Evolutionary conservation across 495 filamentous ascomycete genomes (phyloP).

Genomic region (Sabuloglossum arenarium): DNA sequence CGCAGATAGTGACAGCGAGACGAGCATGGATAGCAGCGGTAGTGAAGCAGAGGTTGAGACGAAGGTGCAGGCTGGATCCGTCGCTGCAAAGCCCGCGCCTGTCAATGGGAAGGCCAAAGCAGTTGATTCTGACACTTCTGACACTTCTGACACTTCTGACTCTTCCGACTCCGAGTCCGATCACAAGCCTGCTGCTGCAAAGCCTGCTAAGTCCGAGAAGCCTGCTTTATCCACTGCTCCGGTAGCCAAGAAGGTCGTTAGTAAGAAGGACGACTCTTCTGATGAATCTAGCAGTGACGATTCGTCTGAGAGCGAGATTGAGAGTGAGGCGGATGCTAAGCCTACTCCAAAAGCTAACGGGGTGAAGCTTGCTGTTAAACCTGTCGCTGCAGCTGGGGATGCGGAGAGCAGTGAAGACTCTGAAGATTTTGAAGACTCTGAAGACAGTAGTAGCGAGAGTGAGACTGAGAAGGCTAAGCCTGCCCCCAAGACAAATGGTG

Average conservation of each 20-base stretch:
- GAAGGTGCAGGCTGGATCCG: conserved; percentile 7
- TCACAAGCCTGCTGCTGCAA: conserved; percentile 7
- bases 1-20: conserved; percentile 6
- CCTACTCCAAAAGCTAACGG: background rate
- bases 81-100: background rate
- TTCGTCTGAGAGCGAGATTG: conserved; percentile 23
- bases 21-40: conserved; percentile 2
- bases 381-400: conserved; percentile 17
- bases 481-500: conserved; percentile 7
- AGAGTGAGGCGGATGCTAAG: conserved; percentile 20
- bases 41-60: conserved; percentile 8
- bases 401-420: conserved; percentile 7
- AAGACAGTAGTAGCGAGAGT: conserved; percentile 20
- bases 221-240: conserved; percentile 1
- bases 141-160: background rate
- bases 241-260: conserved; percentile 7
- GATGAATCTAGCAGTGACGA: conserved; percentile 12
- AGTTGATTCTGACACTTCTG: background rate
- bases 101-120: background rate
- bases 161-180: conserved; percentile 11
- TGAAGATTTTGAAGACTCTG: conserved; percentile 16
- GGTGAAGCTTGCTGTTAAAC: conserved; percentile 22
- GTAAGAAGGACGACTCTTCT: conserved; percentile 11
- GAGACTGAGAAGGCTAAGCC: conserved; percentile 8
- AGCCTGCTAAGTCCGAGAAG: background rate